phyloP scores from a whole-genome alignment of 768 basidiomycete genomes.

The Lentinula detonsa region DNA sequence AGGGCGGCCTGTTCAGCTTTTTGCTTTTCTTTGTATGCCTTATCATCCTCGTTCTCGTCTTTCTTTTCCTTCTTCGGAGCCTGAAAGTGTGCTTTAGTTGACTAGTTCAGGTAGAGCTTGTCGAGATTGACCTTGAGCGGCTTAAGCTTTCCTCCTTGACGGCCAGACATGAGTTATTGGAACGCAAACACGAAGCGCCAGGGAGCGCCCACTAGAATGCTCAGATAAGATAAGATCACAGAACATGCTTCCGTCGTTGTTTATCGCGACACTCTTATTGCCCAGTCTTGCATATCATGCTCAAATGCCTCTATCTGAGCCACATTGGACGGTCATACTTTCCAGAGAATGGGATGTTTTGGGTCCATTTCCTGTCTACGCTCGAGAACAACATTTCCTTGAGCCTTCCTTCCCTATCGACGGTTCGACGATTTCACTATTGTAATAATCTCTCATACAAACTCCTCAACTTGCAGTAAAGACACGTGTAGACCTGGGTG shows the following conservation, averaged over 20 bases:
- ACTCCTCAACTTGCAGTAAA: conserved; percentile 31
- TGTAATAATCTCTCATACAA: not conserved
- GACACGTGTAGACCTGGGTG: conserved; percentile 40
- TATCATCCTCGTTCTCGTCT: conserved; percentile 65
- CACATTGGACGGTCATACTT: conserved; percentile 20
- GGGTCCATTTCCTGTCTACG: conserved; percentile 81
- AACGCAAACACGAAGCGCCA: not conserved
- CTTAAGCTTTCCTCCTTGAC: conserved; percentile 81
- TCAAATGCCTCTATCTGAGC: not conserved
- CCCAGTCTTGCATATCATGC: too few relatives aligned
- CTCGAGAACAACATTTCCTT: conserved; percentile 78
- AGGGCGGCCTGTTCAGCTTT: conserved; percentile 69
- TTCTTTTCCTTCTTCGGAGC: conserved; percentile 80
- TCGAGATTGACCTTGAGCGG: conserved; percentile 62
- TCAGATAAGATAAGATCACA: not conserved
- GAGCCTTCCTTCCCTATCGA: conserved; percentile 71
- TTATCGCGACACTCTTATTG: not conserved
- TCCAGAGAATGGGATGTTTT: conserved; percentile 40
- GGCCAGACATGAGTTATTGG: conserved; percentile 40
- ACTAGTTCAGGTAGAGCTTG: not conserved
- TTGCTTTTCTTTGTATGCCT: conserved; percentile 70
- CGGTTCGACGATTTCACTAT: conserved; percentile 31
- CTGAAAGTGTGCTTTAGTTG: conserved; percentile 27
- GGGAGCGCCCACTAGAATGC: not conserved
- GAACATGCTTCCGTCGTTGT: not conserved